Evolutionary conservation across 139 green algal species (phyloP).

Genomic region (Coelastrella sp.): DNA sequence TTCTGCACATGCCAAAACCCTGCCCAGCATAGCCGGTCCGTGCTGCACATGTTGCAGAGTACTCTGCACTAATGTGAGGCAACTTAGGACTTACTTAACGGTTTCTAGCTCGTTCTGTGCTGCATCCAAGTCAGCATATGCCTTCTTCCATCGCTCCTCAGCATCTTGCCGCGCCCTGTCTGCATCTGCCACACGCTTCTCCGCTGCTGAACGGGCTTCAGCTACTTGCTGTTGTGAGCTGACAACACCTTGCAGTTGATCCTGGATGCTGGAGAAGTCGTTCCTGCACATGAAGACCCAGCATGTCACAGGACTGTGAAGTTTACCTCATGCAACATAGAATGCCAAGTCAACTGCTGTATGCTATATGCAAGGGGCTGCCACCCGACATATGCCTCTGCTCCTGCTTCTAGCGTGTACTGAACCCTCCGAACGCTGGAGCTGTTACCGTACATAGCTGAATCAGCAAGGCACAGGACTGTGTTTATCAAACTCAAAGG

Average conservation of each 20-base stretch:
- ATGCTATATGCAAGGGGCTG: not conserved
- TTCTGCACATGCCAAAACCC: not conserved
- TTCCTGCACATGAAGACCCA: constrained; percentile 8
- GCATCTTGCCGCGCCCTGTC: not conserved
- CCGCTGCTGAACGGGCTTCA: constrained; percentile 17
- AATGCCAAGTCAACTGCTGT: no score
- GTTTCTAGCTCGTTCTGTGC: constrained; percentile 30
- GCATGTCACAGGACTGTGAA: no score
- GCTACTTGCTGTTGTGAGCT: constrained; percentile 1
- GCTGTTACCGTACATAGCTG: no score
- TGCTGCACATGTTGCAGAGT: not conserved
- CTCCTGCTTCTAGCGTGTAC: no score
- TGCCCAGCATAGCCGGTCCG: not conserved
- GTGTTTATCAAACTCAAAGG: no score
- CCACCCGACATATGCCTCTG: no score
- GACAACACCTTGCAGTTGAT: not conserved
- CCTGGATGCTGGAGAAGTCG: constrained; percentile 10
- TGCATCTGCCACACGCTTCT: not conserved
- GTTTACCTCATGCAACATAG: not conserved
- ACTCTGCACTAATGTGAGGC: not conserved
- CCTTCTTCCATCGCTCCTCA: constrained; percentile 38
- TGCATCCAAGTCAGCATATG: not conserved
- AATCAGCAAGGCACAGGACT: no score
- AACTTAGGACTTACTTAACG: constrained; percentile 13
- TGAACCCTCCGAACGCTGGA: no score